phyloP scores from a whole-genome alignment of 176 grass and related monocot species.

The Rhynchospora breviuscula region DNA sequence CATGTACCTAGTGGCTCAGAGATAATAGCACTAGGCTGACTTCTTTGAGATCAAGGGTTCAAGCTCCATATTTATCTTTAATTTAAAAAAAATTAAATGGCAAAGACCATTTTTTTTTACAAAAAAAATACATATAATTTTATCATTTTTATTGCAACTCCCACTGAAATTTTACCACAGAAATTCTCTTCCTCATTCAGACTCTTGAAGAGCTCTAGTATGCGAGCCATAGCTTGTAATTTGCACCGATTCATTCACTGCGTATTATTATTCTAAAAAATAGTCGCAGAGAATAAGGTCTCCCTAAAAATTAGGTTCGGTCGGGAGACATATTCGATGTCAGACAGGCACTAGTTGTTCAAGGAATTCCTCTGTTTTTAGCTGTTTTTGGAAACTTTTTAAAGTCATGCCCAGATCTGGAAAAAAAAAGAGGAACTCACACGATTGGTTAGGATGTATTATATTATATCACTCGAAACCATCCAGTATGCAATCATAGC shows the following conservation, averaged over 20 bases:
- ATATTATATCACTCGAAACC: slow-evolving; percentile 4
- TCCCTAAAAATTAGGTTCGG: not conserved
- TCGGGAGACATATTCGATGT: not conserved
- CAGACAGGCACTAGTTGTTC: not conserved
- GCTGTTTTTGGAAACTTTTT: not conserved
- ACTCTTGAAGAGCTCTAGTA: no score
- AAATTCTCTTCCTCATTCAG: no score
- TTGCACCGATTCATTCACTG: not conserved
- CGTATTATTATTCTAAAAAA: not conserved
- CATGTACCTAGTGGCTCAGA: no score
- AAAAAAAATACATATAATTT: no score
- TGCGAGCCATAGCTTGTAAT: not conserved
- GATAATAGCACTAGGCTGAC: no score
- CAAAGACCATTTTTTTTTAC: no score
- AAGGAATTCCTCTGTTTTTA: slow-evolving; percentile 6
- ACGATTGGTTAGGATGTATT: not conserved
- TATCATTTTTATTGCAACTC: no score
- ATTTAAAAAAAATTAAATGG: no score
- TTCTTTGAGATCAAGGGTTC: no score
- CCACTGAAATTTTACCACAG: no score
- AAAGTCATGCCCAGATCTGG: not conserved
- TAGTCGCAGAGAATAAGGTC: not conserved
- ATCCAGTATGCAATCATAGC: not conserved
- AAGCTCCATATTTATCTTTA: no score
- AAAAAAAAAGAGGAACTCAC: not conserved